Evolutionary conservation across 495 filamentous ascomycete genomes (phyloP).

Genomic region (Tuber microsphaerosporum): DNA sequence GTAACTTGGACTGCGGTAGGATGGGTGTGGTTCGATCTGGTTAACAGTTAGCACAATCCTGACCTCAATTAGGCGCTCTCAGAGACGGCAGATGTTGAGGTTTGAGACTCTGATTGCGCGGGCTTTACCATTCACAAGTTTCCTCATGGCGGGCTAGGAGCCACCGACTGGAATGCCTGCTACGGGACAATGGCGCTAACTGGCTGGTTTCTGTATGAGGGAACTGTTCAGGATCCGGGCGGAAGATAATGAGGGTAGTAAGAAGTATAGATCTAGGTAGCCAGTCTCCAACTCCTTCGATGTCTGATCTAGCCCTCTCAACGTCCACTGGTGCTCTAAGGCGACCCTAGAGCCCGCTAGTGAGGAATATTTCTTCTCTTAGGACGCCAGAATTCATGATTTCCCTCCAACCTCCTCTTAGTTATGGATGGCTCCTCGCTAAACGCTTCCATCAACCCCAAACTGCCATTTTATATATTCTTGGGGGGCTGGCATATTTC

Average conservation of each 20-base stretch:
- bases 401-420: too few species aligned
- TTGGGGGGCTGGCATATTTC: too few species aligned
- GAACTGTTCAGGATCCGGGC: slow-evolving; percentile 26
- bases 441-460: too few species aligned
- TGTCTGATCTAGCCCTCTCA: too few species aligned
- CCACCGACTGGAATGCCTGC: slow-evolving; percentile 45
- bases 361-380: too few species aligned
- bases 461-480: too few species aligned
- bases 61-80: slow-evolving; percentile 62
- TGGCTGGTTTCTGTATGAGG: slow-evolving; percentile 26
- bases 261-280: too few species aligned
- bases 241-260: slow-evolving; percentile 61
- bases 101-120: slow-evolving; percentile 78
- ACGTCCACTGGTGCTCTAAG: too few species aligned
- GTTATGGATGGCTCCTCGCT: too few species aligned
- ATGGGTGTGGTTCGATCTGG: slow-evolving; percentile 85
- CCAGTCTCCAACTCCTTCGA: too few species aligned
- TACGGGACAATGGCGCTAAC: slow-evolving; percentile 8
- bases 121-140: slow-evolving; percentile 59
- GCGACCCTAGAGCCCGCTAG: too few species aligned
- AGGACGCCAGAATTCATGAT: too few species aligned
- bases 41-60: slow-evolving; percentile 71
- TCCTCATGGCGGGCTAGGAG: slow-evolving; percentile 77
- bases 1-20: slow-evolving; percentile 55
- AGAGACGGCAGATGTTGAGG: slow-evolving; percentile 65